Conservation (phyloP, 2,329 filamentous ascomycete species). For the Nigrospora sphaerica region DNA sequence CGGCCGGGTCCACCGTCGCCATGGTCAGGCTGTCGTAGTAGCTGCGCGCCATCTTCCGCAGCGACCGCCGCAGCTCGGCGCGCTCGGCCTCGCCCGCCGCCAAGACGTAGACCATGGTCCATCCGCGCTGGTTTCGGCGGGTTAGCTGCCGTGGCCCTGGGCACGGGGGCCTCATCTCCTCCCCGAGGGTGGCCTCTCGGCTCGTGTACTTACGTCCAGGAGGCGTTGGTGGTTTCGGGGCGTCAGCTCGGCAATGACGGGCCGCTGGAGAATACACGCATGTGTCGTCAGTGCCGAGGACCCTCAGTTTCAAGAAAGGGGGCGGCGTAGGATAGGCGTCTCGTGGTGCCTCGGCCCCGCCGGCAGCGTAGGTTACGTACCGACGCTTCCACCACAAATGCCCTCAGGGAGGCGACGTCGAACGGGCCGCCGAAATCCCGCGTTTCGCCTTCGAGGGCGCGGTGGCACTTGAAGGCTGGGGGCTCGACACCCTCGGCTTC, state of each 20-base stretch:
- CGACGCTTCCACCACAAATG: slow-evolving; percentile 16
- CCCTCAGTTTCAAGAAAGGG: no score
- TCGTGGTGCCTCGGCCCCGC: neutral
- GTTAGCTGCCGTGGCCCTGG: neutral
- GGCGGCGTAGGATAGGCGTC: neutral
- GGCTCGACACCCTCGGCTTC: slow-evolving; percentile 7
- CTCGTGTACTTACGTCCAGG: slow-evolving; percentile 22
- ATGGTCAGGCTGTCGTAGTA: slow-evolving; percentile 27
- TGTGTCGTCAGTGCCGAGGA: neutral
- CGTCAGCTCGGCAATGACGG: slow-evolving; percentile 24
- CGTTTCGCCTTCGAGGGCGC: slow-evolving; percentile 18
- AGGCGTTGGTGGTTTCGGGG: slow-evolving; percentile 23
- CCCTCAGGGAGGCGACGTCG: slow-evolving; percentile 13
- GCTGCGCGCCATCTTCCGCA: slow-evolving; percentile 22
- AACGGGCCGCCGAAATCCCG: slow-evolving; percentile 8
- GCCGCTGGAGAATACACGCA: slow-evolving; percentile 6
- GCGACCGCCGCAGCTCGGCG: slow-evolving; percentile 15
- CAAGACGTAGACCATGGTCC: slow-evolving; percentile 31
- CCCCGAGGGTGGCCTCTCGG: no score
- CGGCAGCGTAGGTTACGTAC: neutral
- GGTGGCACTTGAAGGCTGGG: slow-evolving; percentile 21
- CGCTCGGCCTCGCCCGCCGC: slow-evolving; percentile 20
- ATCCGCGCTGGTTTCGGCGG: slow-evolving; percentile 16
- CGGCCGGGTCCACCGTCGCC: slow-evolving; percentile 25
- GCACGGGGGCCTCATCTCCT: neutral